A percentile compares a stretch with the other conserved stretches of the same genome.
Conservation (phyloP, 345 rosid species). For the Eucalyptus camaldulensis region DNA sequence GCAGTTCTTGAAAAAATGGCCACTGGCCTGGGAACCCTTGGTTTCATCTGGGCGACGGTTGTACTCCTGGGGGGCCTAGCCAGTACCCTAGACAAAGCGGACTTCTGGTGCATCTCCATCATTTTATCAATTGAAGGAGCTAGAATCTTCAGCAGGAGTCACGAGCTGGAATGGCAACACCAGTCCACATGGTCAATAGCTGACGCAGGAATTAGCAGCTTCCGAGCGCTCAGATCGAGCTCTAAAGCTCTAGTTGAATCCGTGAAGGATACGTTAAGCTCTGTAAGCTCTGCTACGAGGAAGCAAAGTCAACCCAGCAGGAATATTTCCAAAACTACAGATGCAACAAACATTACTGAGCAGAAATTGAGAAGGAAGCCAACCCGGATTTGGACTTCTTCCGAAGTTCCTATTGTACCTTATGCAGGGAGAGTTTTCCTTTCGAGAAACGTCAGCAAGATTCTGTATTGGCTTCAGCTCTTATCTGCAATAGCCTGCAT, state of each 20-base stretch:
- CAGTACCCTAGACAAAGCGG: not conserved
- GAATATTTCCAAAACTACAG: not conserved
- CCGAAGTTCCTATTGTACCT: constrained; percentile 65
- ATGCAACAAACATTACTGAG: not conserved
- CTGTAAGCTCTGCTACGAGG: not conserved
- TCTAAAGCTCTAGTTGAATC: constrained; percentile 10
- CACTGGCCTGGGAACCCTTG: not conserved
- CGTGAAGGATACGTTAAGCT: constrained; percentile 1
- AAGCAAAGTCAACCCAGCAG: not conserved
- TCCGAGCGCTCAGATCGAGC: constrained; percentile 34
- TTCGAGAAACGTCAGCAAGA: constrained; percentile 14
- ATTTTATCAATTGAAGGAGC: not conserved
- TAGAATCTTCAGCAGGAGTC: not conserved
- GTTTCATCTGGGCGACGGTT: not conserved
- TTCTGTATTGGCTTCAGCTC: not conserved
- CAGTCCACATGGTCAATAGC: not conserved
- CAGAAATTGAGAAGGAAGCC: constrained; percentile 5
- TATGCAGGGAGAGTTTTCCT: constrained; percentile 55
- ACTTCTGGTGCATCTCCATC: not conserved
- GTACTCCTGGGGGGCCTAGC: not conserved
- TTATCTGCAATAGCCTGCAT: not conserved
- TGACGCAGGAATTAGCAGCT: constrained; percentile 21
- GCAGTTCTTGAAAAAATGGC: not conserved
- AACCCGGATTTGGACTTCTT: constrained; percentile 39
- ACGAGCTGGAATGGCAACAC: not conserved